Evolutionary conservation across 2,329 filamentous ascomycete genomes (phyloP), one percentile per base, ranked within the genome.

Genomic region (Talaromyces sp.): DNA sequence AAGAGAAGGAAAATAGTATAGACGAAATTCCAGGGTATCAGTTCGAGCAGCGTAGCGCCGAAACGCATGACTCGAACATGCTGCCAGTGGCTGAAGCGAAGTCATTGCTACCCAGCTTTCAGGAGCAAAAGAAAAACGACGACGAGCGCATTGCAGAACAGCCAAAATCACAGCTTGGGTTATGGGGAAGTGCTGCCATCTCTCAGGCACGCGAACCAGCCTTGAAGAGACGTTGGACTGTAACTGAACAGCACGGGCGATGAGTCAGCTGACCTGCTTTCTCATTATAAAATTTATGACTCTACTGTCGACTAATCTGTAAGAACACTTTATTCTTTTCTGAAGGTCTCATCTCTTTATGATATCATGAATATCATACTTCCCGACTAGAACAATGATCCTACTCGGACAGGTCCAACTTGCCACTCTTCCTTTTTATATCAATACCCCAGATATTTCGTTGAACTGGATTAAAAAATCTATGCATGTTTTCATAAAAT

Each of bases 141-240:
- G 22, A 43, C 6, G 64, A 54, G 19, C 48, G 13, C 45, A 41
- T 62, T 35, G 35, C 50, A 56, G 59, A 65, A 27, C 59, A 50
- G 10, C 33, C 35, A 43, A 65, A 65, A 19, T 75, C 72, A 7
- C 77, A 78, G 60, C 73, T 72, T 14, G 77, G 75, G 14, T 72
- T 79, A 14, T 79, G 78, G 77, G 74, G 76, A 0, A 75, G 75
- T 68, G 69, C 71, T 8, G 69, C 70, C 9, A 61, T 72, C 16
- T 68, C 72, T 48, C 72, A 72, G 45, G 73, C 74, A 35, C 72
- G 71, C 35, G 73, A 76, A 27, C 59, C 65, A 4, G 67, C 67
- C 39, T 66, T 71, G 19, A 74, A 73, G 62, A 73, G 77, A 56
- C 74, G 77, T 61, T 79, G 77, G 77, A 78, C 77, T 2, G 71